Evolutionary conservation across 306 rosid species (phyloP).

Genomic region (Ormosia emarginata): DNA sequence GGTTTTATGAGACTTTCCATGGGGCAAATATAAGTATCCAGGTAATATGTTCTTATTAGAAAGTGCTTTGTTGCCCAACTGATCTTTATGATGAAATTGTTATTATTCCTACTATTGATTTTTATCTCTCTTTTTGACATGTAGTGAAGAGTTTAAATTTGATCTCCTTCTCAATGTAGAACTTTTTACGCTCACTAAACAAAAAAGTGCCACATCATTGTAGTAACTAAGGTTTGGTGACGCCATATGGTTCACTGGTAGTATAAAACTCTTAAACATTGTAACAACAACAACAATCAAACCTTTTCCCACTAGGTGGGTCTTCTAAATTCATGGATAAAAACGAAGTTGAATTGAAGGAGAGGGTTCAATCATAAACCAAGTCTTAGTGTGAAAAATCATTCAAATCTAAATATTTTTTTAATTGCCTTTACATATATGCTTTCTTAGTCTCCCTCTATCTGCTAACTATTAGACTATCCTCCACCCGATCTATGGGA

Average conservation of each 20-base stretch:
- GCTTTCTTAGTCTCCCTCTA: no score
- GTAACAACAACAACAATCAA: no score
- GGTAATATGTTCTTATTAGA: conserved; percentile 41
- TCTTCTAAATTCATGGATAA: not conserved
- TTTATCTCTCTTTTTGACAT: not conserved
- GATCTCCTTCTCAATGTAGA: not conserved
- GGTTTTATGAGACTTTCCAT: conserved; percentile 85
- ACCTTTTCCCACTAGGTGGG: no score
- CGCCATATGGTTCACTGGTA: not conserved
- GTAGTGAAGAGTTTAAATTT: not conserved
- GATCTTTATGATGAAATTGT: not conserved
- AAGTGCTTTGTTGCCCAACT: conserved; percentile 5
- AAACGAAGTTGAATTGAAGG: not conserved
- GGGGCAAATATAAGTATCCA: conserved; percentile 81
- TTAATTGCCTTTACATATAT: no score
- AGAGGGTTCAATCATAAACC: not conserved
- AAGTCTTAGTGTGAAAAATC: not conserved
- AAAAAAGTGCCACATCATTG: not conserved
- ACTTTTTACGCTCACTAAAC: not conserved
- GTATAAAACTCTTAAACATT: not conserved
- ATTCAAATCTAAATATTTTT: no score
- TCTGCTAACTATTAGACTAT: no score
- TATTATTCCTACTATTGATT: not conserved
- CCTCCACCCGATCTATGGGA: no score
- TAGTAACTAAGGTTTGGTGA: conserved; percentile 1